phyloP scores from a whole-genome alignment of 2,329 filamentous ascomycete species.

The Podosphaera xanthii region DNA sequence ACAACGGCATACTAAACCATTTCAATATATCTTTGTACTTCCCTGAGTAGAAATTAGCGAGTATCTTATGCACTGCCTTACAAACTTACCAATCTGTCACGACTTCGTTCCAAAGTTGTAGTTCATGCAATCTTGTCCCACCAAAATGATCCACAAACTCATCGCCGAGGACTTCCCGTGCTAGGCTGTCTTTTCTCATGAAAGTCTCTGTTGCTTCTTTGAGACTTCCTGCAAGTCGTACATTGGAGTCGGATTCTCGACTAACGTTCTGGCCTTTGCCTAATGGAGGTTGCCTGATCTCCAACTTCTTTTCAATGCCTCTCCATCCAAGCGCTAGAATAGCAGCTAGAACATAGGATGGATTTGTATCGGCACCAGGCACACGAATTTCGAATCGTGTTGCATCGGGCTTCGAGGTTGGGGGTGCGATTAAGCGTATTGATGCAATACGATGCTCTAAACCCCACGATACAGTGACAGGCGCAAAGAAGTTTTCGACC shows the following conservation, averaged over 20 bases:
- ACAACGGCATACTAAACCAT: conserved; percentile 20
- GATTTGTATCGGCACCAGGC: conserved; percentile 81
- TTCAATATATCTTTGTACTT: conserved; percentile 57
- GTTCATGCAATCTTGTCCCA: conserved; percentile 79
- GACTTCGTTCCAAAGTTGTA: conserved; percentile 78
- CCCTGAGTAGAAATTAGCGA: conserved; percentile 25
- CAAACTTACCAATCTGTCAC: conserved; percentile 74
- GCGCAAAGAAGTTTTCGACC: conserved; percentile 98
- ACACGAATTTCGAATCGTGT: conserved; percentile 87
- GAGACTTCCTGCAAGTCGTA: conserved; percentile 60
- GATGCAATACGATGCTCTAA: conserved; percentile 85
- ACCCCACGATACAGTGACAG: conserved; percentile 93
- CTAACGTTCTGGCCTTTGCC: conserved; percentile 70
- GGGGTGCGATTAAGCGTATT: conserved; percentile 72
- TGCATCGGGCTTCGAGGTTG: conserved; percentile 60
- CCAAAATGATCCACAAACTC: conserved; percentile 91
- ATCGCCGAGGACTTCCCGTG: conserved; percentile 83
- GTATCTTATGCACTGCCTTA: background rate
- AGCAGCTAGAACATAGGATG: conserved; percentile 66
- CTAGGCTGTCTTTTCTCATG: conserved; percentile 54
- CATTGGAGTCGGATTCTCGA: conserved; percentile 43
- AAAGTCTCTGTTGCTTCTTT: conserved; percentile 69
- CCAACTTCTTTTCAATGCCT: conserved; percentile 77
- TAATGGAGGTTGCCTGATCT: conserved; percentile 60
- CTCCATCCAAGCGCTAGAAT: conserved; percentile 76